These are phyloP conservation scores for Chaetomiaceae sp. DNA, from an alignment of 2,329 filamentous ascomycete genomes.

Conservation along the genomic window DNA sequence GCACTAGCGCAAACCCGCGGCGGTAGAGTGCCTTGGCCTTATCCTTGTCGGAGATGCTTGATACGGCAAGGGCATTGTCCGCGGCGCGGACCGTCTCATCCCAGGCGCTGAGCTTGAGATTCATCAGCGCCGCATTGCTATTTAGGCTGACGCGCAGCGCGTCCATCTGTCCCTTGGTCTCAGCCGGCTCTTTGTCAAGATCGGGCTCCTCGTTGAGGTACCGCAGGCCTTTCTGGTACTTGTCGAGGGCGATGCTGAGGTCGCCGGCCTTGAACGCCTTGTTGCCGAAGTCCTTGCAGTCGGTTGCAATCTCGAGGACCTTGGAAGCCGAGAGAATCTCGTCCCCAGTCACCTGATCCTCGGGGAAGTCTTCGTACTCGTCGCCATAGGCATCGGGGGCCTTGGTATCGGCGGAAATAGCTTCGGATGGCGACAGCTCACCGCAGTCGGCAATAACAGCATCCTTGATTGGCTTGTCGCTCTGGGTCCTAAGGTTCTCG, in stretches of 20 bases:
- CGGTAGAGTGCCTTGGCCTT: conserved; percentile 87
- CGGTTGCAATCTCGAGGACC: conserved; percentile 72
- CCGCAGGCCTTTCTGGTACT: conserved; percentile 90
- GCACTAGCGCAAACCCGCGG: conserved; percentile 69
- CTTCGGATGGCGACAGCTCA: conserved; percentile 69
- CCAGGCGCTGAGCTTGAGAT: conserved; percentile 73
- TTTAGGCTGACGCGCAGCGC: conserved; percentile 79
- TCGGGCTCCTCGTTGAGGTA: conserved; percentile 85
- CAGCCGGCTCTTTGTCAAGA: conserved; percentile 64
- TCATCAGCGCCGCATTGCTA: conserved; percentile 81
- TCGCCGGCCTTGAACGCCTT: conserved; percentile 82
- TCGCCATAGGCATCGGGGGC: conserved; percentile 78
- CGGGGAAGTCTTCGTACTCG: conserved; percentile 91
- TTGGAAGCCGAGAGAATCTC: conserved; percentile 61
- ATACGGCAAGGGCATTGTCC: conserved; percentile 65
- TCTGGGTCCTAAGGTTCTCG: conserved; percentile 74
- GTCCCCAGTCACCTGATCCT: conserved; percentile 59
- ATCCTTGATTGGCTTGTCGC: conserved; percentile 73
- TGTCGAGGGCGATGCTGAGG: conserved; percentile 66
- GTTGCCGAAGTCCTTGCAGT: conserved; percentile 90
- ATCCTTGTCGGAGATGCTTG: conserved; percentile 65
- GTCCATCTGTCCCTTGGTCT: conserved; percentile 62
- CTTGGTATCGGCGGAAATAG: conserved; percentile 59
- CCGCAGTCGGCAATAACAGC: conserved; percentile 79
- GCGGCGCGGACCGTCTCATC: conserved; percentile 67